Percentiles rank a stretch among this genome's conserved stretches.
Conservation (phyloP, 139 green algal genomes). For the Desmodesmus armatus region DNA sequence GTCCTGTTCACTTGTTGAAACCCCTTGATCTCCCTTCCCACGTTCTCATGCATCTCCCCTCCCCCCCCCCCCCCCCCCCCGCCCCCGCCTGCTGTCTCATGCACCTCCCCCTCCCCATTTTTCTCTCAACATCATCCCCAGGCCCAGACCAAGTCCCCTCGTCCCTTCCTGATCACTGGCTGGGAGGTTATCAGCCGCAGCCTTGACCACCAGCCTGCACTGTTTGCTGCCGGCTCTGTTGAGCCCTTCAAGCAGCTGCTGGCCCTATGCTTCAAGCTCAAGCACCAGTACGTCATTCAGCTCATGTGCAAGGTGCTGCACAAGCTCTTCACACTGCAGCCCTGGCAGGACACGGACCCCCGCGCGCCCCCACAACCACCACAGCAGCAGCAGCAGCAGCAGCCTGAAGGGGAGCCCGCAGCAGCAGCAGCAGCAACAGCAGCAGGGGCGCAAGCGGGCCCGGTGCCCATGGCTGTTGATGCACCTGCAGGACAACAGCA, state of each 20-base stretch:
- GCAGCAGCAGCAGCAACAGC: slow-evolving; percentile 8
- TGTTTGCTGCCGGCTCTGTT: slow-evolving; percentile 44
- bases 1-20: no score
- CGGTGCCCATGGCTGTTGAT: background rate
- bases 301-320: slow-evolving; percentile 54
- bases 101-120: background rate
- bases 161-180: slow-evolving; percentile 34
- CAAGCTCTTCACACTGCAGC: slow-evolving; percentile 47
- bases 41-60: no score
- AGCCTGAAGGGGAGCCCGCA: background rate
- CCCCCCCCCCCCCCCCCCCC: no score
- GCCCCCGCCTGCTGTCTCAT: slow-evolving; percentile 31
- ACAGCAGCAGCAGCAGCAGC: slow-evolving; percentile 21
- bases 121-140: slow-evolving; percentile 35
- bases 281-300: slow-evolving; percentile 37
- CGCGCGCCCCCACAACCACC: background rate
- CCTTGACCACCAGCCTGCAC: slow-evolving; percentile 46
- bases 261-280: slow-evolving; percentile 49
- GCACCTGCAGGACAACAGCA: background rate
- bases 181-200: slow-evolving; percentile 48
- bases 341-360: slow-evolving; percentile 16
- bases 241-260: slow-evolving; percentile 52
- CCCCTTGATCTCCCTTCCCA: no score
- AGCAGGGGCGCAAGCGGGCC: no score
- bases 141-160: slow-evolving; percentile 43